Base-by-base conservation (phyloP, 495 filamentous ascomycete genomes). In the Mycothermus thermophilus region DNA sequence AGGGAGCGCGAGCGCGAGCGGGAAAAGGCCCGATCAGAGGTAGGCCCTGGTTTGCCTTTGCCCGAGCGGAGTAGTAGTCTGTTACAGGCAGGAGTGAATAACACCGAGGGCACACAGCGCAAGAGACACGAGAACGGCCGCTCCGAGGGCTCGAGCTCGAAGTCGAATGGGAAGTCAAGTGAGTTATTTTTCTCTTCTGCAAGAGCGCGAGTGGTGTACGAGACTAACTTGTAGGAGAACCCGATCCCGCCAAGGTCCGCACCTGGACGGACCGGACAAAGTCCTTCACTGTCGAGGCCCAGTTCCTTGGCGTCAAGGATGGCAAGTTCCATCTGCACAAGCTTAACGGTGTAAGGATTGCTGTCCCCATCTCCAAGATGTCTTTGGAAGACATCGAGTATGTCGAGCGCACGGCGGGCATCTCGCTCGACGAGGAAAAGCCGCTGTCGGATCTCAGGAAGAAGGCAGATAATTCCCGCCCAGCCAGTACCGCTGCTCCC, bases 291-390 rank as follows among this genome's bases (percentile, higher is more conserved):
- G 90, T 99, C 38, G 90, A 99, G 37, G 90, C 90, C 8, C 84
- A 99, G 50, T 99, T 95, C 52, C 76, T 96, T 39, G 92, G 87
- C 12, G 64, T 94, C 15, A 79, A 74, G 51, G 90, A 96, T 54
- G 84, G 85, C 29, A 96, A 99, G 63, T 90, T 99, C 42, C 90
- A 96, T 57, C 67, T 99, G 4, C 90, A 99, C 63, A 99, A 99
- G 64, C 65, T 78, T 53, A 99, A 99, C 50, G 90, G 90, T 8
- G 84, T 99, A 31, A 94, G 95, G 56, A 99, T 99, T 57, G 90
- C 90, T 6, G 90, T 99, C 3, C 88, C 90, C 16, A 73, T 94
- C 24, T 58, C 74, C 8, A 96, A 96, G 57, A 99, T 99, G 90
- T 84, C 88, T 2, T 64, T 85, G 27, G 80, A 86, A 47, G 90